Percentiles rank a stretch among this genome's conserved stretches.
Conservation (phyloP, 331 rosid species). For the Quercus phellos region DNA sequence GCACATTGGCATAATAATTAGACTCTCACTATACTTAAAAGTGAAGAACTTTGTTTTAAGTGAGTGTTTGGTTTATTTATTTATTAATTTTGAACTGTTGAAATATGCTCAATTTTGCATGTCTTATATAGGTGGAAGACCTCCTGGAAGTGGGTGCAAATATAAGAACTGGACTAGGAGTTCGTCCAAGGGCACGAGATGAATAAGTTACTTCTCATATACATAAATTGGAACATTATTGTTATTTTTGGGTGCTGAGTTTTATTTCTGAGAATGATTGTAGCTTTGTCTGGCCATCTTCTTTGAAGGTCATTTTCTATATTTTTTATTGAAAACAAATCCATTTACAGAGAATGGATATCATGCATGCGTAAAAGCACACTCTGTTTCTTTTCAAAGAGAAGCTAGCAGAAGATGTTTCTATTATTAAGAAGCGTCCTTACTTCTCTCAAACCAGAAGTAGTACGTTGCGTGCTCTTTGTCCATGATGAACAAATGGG, state of each 20-base stretch:
- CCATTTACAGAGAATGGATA: neutral
- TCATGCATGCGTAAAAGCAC: neutral
- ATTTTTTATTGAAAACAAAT: neutral
- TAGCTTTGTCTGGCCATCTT: neutral
- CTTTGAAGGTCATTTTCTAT: neutral
- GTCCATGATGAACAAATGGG: too few species aligned
- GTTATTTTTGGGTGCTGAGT: neutral
- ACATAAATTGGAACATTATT: neutral
- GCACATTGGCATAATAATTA: too few species aligned
- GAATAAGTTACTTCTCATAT: neutral
- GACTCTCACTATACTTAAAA: too few species aligned
- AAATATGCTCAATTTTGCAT: neutral
- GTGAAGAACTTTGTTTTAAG: too few species aligned
- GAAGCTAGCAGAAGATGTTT: too few species aligned
- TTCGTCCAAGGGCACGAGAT: constrained; percentile 42
- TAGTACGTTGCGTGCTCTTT: too few species aligned
- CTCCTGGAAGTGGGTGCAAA: constrained; percentile 57
- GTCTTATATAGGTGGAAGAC: constrained; percentile 58
- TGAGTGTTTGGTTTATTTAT: too few species aligned
- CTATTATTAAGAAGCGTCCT: too few species aligned
- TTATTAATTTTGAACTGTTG: neutral
- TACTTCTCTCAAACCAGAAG: too few species aligned
- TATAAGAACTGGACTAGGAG: constrained; percentile 58
- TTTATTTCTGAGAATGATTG: neutral
- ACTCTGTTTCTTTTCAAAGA: too few species aligned